Evolutionary conservation across 345 rosid genomes (phyloP).

Genomic region (Eucalyptus guilfoylei): DNA sequence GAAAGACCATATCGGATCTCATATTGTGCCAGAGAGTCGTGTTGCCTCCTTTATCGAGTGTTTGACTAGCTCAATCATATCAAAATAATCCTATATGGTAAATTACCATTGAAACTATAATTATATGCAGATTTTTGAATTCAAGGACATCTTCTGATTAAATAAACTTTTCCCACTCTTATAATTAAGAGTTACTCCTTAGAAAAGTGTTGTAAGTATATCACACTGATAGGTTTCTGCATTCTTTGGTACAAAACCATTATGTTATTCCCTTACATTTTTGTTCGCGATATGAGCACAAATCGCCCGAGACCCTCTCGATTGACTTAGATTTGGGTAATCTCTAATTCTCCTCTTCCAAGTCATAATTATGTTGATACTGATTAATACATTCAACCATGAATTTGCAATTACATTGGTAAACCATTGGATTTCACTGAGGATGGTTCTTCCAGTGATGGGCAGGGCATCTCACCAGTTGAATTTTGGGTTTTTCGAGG

Average conservation of each 20-base stretch:
- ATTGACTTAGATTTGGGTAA: neutral
- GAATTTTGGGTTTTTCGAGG: neutral
- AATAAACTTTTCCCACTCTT: neutral
- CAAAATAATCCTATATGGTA: neutral
- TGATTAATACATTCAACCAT: neutral
- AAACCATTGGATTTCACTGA: neutral
- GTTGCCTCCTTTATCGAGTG: conserved; percentile 19
- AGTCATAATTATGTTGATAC: neutral
- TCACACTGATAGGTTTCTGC: neutral
- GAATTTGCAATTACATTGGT: neutral
- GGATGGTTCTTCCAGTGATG: neutral
- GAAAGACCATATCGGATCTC: conserved; percentile 74
- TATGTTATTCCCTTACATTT: neutral
- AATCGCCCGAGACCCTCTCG: neutral
- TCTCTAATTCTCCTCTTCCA: neutral
- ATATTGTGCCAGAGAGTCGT: conserved; percentile 52
- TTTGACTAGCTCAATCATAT: neutral
- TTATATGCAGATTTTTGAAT: neutral
- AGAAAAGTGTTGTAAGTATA: neutral
- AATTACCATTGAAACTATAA: neutral
- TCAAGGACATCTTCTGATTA: neutral
- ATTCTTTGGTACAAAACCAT: neutral
- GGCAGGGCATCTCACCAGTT: neutral
- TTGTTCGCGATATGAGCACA: neutral
- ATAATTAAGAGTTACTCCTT: neutral